Evolutionary conservation across 179 eudicot genomes (phyloP).

Genomic region (Silene noctiflora): DNA sequence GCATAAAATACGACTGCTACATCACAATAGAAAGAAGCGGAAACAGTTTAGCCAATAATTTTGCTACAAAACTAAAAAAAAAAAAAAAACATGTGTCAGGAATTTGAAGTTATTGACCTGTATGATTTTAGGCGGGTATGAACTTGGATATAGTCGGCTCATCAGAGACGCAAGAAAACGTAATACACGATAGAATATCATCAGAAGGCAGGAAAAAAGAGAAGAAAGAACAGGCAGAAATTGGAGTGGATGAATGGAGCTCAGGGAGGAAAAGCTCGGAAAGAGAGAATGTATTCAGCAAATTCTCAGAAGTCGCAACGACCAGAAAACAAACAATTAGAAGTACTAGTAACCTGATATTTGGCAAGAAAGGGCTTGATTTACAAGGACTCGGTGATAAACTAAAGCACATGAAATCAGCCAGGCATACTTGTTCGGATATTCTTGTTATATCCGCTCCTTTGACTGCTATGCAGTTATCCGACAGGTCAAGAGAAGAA

Average conservation of each 20-base stretch:
- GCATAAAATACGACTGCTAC: not conserved
- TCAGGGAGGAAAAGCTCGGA: slow-evolving; percentile 28
- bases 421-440: slow-evolving; percentile 34
- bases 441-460: slow-evolving; percentile 31
- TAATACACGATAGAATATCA: slow-evolving; percentile 20
- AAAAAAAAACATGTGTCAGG: no score
- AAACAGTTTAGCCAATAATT: no score
- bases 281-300: slow-evolving; percentile 31
- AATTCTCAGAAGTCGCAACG: slow-evolving; percentile 36
- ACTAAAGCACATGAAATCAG: slow-evolving; percentile 64
- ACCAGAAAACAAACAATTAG: slow-evolving; percentile 42
- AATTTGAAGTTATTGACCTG: not conserved
- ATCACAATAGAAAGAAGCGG: not conserved
- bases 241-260: slow-evolving; percentile 30
- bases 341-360: slow-evolving; percentile 48
- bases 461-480: slow-evolving; percentile 23
- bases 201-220: slow-evolving; percentile 18
- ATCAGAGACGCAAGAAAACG: slow-evolving; percentile 24
- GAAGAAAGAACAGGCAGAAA: slow-evolving; percentile 30
- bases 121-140: slow-evolving; percentile 30
- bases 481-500: slow-evolving; percentile 32
- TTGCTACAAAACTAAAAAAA: no score
- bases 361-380: slow-evolving; percentile 46
- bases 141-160: slow-evolving; percentile 24
- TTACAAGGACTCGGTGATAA: slow-evolving; percentile 41